These are phyloP conservation scores for Chlorella sp. DNA, from an alignment of 139 green algal species.

Conservation along the genomic window DNA sequence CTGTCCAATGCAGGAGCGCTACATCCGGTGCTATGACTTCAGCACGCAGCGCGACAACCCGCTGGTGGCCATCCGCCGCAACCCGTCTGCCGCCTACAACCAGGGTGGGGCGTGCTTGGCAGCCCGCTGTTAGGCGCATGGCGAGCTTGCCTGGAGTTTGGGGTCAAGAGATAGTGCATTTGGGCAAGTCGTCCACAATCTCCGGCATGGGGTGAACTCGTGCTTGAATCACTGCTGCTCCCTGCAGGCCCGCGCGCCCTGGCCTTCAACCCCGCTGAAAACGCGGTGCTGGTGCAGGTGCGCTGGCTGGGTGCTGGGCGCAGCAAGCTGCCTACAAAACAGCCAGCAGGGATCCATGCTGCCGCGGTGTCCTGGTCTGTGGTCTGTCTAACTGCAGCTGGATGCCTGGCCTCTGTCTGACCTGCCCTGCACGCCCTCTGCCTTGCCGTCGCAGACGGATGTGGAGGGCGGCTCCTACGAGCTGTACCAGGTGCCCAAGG, in stretches of 20 bases:
- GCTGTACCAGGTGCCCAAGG: slow-evolving; percentile 94
- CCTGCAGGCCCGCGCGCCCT: slow-evolving; percentile 60
- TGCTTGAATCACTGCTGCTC: background rate
- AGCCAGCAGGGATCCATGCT: too few species aligned
- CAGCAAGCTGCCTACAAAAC: too few species aligned
- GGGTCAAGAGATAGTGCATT: too few species aligned
- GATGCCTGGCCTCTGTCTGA: background rate
- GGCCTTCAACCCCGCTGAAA: slow-evolving; percentile 98
- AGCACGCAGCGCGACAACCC: slow-evolving; percentile 87
- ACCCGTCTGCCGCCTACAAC: slow-evolving; percentile 48
- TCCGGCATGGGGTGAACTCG: too few species aligned
- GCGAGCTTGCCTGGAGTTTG: too few species aligned
- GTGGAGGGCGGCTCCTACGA: slow-evolving; percentile 95
- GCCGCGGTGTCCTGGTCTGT: too few species aligned
- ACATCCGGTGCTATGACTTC: slow-evolving; percentile 95
- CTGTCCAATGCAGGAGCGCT: slow-evolving; percentile 75
- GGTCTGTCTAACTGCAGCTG: too few species aligned
- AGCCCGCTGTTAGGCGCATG: too few species aligned
- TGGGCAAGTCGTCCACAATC: too few species aligned
- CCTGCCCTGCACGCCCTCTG: slow-evolving; percentile 1
- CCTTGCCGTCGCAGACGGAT: slow-evolving; percentile 91
- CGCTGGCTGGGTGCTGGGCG: background rate
- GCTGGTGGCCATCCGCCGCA: slow-evolving; percentile 87
- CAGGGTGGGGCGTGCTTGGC: slow-evolving; percentile 27
- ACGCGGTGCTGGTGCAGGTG: slow-evolving; percentile 77